Evolutionary conservation across 495 filamentous ascomycete genomes (phyloP).

Genomic region (Lophiotrema nucula): DNA sequence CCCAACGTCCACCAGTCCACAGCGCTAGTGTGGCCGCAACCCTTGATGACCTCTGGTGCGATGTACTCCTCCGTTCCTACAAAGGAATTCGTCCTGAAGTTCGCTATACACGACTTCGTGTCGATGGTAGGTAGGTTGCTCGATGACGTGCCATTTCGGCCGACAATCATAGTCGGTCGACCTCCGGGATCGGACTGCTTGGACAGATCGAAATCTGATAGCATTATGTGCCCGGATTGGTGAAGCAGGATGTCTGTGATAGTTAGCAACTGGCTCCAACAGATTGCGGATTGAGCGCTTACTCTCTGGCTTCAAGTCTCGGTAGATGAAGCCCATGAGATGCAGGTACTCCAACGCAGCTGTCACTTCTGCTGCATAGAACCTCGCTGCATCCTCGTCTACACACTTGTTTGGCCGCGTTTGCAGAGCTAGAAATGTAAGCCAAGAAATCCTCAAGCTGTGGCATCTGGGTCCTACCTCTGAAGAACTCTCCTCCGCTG

Average conservation of each 20-base stretch:
- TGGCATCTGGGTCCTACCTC: constrained; percentile 50
- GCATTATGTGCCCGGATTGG: constrained; percentile 98
- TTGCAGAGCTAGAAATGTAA: constrained; percentile 65
- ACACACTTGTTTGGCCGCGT: constrained; percentile 96
- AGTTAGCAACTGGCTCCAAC: constrained; percentile 30
- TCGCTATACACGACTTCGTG: constrained; percentile 96
- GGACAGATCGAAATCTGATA: constrained; percentile 97
- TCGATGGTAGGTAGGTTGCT: constrained; percentile 90
- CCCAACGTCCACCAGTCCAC: constrained; percentile 99
- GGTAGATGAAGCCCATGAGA: constrained; percentile 98
- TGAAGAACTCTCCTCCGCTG: constrained; percentile 96
- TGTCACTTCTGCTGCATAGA: constrained; percentile 98
- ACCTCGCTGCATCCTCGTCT: constrained; percentile 91
- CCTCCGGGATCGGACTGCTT: constrained; percentile 97
- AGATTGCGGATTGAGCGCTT: constrained; percentile 41
- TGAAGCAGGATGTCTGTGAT: constrained; percentile 87
- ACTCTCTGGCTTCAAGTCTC: constrained; percentile 98
- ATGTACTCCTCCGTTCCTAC: constrained; percentile 99
- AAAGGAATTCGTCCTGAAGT: constrained; percentile 98
- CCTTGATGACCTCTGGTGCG: constrained; percentile 97
- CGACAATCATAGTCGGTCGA: constrained; percentile 94
- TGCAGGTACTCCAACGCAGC: constrained; percentile 96
- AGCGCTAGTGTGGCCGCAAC: constrained; percentile 94
- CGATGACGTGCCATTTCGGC: constrained; percentile 75
- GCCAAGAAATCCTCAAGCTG: not conserved